phyloP scores from a whole-genome alignment of 768 basidiomycete genomes.

The Podaxis sp. region DNA sequence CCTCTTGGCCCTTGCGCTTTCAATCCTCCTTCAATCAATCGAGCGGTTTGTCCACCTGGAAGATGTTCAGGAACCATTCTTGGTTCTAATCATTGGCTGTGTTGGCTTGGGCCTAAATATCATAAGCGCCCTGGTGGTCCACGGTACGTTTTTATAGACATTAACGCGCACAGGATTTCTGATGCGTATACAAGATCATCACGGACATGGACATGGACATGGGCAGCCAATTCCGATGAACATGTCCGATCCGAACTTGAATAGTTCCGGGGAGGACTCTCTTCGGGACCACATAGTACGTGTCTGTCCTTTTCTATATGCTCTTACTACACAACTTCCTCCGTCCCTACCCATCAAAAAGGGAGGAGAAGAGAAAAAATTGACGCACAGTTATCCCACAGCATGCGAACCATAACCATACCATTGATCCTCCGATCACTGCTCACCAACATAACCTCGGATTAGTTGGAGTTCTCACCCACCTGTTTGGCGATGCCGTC shows the following conservation, averaged over 20 bases:
- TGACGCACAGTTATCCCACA: slow-evolving; percentile 18
- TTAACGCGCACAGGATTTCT: not conserved
- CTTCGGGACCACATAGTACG: slow-evolving; percentile 31
- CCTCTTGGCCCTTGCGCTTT: slow-evolving; percentile 50
- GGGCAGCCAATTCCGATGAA: slow-evolving; percentile 19
- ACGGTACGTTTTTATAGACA: slow-evolving; percentile 31
- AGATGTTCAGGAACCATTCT: slow-evolving; percentile 39
- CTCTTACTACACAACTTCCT: not conserved
- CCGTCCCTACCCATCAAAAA: not conserved
- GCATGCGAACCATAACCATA: slow-evolving; percentile 54
- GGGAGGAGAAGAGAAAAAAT: not conserved
- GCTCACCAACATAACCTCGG: slow-evolving; percentile 42
- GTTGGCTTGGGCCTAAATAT: slow-evolving; percentile 49
- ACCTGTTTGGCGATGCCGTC: slow-evolving; percentile 52
- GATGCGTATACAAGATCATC: slow-evolving; percentile 32
- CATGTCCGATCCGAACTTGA: slow-evolving; percentile 21
- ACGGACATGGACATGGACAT: slow-evolving; percentile 43
- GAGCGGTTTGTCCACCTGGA: slow-evolving; percentile 53
- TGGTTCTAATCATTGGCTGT: slow-evolving; percentile 49
- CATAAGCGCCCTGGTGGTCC: slow-evolving; percentile 47
- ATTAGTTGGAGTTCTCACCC: slow-evolving; percentile 46
- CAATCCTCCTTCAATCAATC: slow-evolving; percentile 52
- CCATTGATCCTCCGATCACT: slow-evolving; percentile 34
- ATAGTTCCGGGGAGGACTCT: slow-evolving; percentile 15
- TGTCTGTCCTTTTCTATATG: slow-evolving; percentile 4